Conservation (phyloP, 177 flowering plant genomes). For the Vitis hybrid region DNA sequence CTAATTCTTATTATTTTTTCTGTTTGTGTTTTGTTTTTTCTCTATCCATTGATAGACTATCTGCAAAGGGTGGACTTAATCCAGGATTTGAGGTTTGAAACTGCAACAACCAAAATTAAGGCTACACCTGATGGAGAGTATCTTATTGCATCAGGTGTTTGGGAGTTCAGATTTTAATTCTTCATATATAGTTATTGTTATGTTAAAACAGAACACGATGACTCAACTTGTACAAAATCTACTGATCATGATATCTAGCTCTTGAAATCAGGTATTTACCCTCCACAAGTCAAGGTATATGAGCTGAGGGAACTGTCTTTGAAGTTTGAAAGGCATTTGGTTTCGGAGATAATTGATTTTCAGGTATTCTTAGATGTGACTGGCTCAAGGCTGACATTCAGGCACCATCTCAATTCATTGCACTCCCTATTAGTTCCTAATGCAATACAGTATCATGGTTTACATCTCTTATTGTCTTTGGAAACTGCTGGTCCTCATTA, state of each 20-base stretch:
- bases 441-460: too few relatives aligned
- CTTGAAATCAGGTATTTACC: slow-evolving; percentile 68
- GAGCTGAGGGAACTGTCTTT: slow-evolving; percentile 70
- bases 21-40: background rate
- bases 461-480: too few relatives aligned
- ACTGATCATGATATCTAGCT: background rate
- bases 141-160: slow-evolving; percentile 83
- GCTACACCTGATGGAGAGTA: slow-evolving; percentile 84
- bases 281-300: slow-evolving; percentile 95
- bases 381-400: background rate
- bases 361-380: slow-evolving; percentile 42
- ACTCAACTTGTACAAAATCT: background rate
- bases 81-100: slow-evolving; percentile 91
- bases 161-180: background rate
- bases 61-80: slow-evolving; percentile 72
- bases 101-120: slow-evolving; percentile 82
- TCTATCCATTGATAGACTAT: slow-evolving; percentile 45
- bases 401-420: too few relatives aligned
- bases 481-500: too few relatives aligned
- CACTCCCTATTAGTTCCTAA: too few relatives aligned
- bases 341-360: slow-evolving; percentile 84
- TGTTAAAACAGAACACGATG: background rate
- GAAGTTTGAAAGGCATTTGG: slow-evolving; percentile 89
- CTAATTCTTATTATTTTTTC: background rate
- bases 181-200: background rate